Conservation (phyloP, 2,329 filamentous ascomycete species). For the Colletotrichum tanaceti region DNA sequence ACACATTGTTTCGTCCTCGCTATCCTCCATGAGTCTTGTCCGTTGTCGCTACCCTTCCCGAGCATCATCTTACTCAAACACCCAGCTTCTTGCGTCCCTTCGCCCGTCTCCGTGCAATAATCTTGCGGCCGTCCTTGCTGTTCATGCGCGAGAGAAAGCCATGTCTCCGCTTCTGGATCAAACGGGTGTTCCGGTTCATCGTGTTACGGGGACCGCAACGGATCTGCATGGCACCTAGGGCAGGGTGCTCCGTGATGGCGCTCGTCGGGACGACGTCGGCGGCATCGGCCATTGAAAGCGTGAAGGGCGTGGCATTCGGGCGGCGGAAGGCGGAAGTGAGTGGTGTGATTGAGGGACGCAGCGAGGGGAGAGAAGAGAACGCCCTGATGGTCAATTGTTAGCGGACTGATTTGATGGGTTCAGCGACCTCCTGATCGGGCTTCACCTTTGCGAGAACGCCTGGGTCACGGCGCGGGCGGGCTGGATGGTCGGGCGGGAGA, state of each 20-base stretch:
- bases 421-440: not conserved
- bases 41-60: not conserved
- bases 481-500: constrained; percentile 20
- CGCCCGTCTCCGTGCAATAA: constrained; percentile 61
- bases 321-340: constrained; percentile 49
- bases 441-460: constrained; percentile 24
- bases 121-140: constrained; percentile 64
- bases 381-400: constrained; percentile 49
- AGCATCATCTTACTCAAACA: not conserved
- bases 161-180: constrained; percentile 69
- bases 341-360: constrained; percentile 60
- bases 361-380: constrained; percentile 62
- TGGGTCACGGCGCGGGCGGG: not conserved
- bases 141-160: constrained; percentile 66
- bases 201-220: constrained; percentile 70
- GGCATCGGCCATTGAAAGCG: constrained; percentile 45
- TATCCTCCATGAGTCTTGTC: not conserved
- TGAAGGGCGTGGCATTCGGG: constrained; percentile 48
- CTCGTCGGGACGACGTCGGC: constrained; percentile 60
- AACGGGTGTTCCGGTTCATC: constrained; percentile 64
- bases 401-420: not conserved
- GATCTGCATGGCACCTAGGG: constrained; percentile 62
- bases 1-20: no score
- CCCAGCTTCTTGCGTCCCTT: constrained; percentile 63
- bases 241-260: constrained; percentile 64